Evolutionary conservation across 805 yeast species (phyloP), one percentile per base, ranked within the genome.

Genomic region (Saccharomycopsis sp.): DNA sequence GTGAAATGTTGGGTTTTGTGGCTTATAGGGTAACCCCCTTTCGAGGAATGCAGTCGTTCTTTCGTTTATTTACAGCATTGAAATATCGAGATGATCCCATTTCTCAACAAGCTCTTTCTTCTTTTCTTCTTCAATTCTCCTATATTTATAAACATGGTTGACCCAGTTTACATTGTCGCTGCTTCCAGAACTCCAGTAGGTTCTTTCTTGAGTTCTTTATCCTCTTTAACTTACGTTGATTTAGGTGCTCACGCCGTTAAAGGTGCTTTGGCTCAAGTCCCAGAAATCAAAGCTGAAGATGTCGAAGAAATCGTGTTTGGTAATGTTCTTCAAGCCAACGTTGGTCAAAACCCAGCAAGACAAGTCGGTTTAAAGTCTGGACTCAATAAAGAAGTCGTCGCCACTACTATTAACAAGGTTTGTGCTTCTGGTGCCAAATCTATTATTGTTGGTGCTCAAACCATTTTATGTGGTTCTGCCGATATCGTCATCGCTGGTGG

Each of bases 301-400:
- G 92, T 84, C 41, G 95, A 88, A 49, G 97, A 89, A 63, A 77
- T 89, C 57, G 72, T 82, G 55, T 87, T 87, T 59, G 98, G 98
- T 55, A 83, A 86, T 55, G 98, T 87, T 37, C 63, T 86, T 55
- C 84, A 83, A 56, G 97, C 96, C 49, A 85, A 85, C 55, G 79
- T 84, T 46, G 97, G 98, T 48, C 98, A 89, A 66, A 87, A 89
- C 44, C 97, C 98, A 33, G 98, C 98, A 27, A 80, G 97, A 65
- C 98, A 89, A 66, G 97, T 89, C 42, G 96, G 95, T 13, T 29
- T 89, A 50, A 80, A 78, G 55, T 81, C 97, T 15, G 97, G 97
- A 13, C 70, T 92, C 39, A 76, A 85, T 37, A 76, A 80, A 50
- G 67, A 74, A 46, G 77, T 85, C 40, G 81, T 86, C 36, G 94